A percentile compares a stretch with the other conserved stretches of the same genome.
phyloP scores from a whole-genome alignment of 257 asterid species.

The Ophiorrhiza pumila region DNA sequence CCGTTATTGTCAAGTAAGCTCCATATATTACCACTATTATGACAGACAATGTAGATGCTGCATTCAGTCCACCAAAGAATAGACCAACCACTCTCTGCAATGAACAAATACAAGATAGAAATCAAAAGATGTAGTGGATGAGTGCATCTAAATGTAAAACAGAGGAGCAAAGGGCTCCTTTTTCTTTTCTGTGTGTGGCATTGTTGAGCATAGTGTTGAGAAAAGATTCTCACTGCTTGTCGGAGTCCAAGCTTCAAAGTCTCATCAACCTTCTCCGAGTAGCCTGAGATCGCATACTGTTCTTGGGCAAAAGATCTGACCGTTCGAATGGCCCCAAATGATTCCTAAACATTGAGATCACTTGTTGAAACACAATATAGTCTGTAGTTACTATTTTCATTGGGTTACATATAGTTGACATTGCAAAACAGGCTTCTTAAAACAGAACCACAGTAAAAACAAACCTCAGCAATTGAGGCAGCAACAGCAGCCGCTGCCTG shows the following conservation, averaged over 20 bases:
- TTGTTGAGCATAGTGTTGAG: not conserved
- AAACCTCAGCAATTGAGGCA: conserved; percentile 84
- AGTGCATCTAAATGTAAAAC: not conserved
- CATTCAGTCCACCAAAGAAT: conserved; percentile 73
- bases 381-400: not conserved
- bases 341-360: conserved; percentile 45
- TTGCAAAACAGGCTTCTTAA: not conserved
- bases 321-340: conserved; percentile 81
- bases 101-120: not conserved
- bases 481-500: conserved; percentile 95
- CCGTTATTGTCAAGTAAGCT: conserved; percentile 69
- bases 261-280: conserved; percentile 83
- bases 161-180: not conserved
- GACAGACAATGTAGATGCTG: conserved; percentile 79
- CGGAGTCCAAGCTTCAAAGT: conserved; percentile 75
- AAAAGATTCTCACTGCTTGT: conserved; percentile 67
- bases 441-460: conserved; percentile 11
- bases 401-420: not conserved
- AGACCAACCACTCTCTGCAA: conserved; percentile 65
- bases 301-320: conserved; percentile 93
- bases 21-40: conserved; percentile 77
- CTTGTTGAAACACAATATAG: not conserved
- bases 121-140: conserved; percentile 16
- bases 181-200: not conserved
- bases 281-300: conserved; percentile 58